A percentile compares a stretch with the other conserved stretches of the same genome.
phyloP scores from a whole-genome alignment of 1,139 yeast species.

The Yamadazyma siamensis region DNA sequence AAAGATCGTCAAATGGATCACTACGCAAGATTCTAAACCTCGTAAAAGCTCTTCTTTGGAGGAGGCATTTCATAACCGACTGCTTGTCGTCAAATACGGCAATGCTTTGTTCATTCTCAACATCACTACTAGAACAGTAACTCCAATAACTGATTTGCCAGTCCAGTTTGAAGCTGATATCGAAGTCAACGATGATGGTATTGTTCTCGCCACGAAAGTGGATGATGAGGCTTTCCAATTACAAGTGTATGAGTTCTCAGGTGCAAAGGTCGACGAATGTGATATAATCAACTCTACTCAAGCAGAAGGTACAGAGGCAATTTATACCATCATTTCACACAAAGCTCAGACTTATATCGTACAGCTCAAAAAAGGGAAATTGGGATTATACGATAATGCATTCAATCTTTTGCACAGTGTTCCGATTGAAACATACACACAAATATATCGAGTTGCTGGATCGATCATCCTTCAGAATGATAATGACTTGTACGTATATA shows the following conservation, averaged over 20 bases:
- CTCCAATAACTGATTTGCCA: conserved; percentile 10
- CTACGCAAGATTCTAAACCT: conserved; percentile 5
- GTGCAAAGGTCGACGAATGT: conserved; percentile 4
- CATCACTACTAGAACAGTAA: conserved; percentile 12
- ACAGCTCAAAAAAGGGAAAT: conserved; percentile 1
- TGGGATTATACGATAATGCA: conserved; percentile 5
- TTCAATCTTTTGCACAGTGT: conserved; percentile 3
- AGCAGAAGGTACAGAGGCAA: not conserved
- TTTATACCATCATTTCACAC: not conserved
- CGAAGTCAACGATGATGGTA: conserved; percentile 8
- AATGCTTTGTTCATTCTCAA: conserved; percentile 13
- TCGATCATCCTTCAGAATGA: conserved; percentile 4
- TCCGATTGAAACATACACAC: conserved; percentile 1
- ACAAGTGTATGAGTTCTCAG: conserved; percentile 7
- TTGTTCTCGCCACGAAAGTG: conserved; percentile 5
- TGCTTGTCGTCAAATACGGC: conserved; percentile 13
- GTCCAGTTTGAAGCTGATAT: conserved; percentile 3
- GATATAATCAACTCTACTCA: conserved; percentile 5
- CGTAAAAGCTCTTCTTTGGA: conserved; percentile 6
- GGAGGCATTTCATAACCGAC: conserved; percentile 8
- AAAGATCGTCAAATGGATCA: conserved; percentile 18
- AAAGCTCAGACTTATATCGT: conserved; percentile 1
- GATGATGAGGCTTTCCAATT: conserved; percentile 8
- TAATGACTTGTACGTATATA: conserved; percentile 3
- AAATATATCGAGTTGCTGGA: conserved; percentile 8